Percentiles rank a stretch among this genome's conserved stretches.
These are phyloP conservation scores for Butyriboletus loyo DNA, from an alignment of 768 basidiomycete species.

Conservation along the genomic window DNA sequence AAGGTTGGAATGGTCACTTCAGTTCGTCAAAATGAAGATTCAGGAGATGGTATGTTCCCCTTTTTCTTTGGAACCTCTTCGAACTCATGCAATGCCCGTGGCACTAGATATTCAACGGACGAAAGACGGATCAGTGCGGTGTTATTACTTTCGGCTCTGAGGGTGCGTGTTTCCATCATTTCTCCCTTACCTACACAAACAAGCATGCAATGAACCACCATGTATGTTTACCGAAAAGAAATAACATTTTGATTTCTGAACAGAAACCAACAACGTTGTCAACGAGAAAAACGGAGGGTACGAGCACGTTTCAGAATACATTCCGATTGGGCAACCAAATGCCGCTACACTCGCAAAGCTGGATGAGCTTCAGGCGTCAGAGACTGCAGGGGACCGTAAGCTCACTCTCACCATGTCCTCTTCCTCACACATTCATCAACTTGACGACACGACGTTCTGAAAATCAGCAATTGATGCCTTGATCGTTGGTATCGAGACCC, in stretches of 20 bases:
- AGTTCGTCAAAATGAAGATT: conserved; percentile 86
- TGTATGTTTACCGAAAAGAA: background rate
- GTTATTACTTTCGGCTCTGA: conserved; percentile 85
- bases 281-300: conserved; percentile 64
- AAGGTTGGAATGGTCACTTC: conserved; percentile 77
- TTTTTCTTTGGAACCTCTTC: background rate
- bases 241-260: background rate
- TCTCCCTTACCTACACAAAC: background rate
- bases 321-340: conserved; percentile 66
- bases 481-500: conserved; percentile 82
- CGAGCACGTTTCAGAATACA: conserved; percentile 67
- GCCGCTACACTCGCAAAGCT: conserved; percentile 63
- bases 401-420: background rate
- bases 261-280: conserved; percentile 67
- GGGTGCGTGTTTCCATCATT: conserved; percentile 36
- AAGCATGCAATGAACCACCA: background rate
- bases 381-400: conserved; percentile 64
- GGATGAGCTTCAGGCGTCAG: conserved; percentile 55
- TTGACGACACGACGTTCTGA: background rate
- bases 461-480: conserved; percentile 76
- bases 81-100: background rate
- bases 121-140: conserved; percentile 95
- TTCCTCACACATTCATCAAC: background rate
- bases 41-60: conserved; percentile 76
- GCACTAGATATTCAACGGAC: conserved; percentile 77